These are phyloP conservation scores for Candolleomyces efflorescens DNA, from an alignment of 768 basidiomycete genomes.

Conservation along the genomic window DNA sequence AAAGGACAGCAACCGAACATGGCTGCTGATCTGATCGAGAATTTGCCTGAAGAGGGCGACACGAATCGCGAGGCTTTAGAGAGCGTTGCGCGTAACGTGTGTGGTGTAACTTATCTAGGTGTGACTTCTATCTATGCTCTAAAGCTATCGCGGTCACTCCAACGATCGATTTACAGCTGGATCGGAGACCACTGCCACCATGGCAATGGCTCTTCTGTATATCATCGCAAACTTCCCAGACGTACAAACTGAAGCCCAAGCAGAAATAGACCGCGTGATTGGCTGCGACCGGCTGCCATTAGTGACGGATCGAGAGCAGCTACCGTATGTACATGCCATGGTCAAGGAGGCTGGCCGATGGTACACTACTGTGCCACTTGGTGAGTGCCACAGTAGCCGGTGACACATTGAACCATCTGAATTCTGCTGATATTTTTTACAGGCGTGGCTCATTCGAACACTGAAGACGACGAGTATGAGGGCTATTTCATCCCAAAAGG, in stretches of 20 bases:
- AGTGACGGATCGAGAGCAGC: neutral
- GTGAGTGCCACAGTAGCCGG: neutral
- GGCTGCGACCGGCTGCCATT: slow-evolving; percentile 1
- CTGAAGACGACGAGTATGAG: slow-evolving; percentile 9
- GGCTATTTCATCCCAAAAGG: slow-evolving; percentile 14
- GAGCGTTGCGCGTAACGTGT: slow-evolving; percentile 21
- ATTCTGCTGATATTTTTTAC: neutral
- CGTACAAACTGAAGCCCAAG: slow-evolving; percentile 2
- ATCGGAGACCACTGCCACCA: slow-evolving; percentile 21
- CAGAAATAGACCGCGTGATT: slow-evolving; percentile 3
- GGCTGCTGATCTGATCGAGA: slow-evolving; percentile 1
- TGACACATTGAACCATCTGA: no score
- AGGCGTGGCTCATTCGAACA: slow-evolving; percentile 8
- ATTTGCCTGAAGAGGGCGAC: neutral
- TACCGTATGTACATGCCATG: slow-evolving; percentile 5
- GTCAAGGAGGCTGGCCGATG: slow-evolving; percentile 8
- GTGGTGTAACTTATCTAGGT: no score
- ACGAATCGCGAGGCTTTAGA: neutral
- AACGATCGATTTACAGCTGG: slow-evolving; percentile 14
- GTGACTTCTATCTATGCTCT: no score
- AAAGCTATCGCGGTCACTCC: no score
- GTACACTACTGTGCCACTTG: slow-evolving; percentile 5
- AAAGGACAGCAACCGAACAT: neutral
- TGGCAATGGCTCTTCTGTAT: neutral
- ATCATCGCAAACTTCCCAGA: neutral